A percentile compares a stretch with the other conserved stretches of the same genome.
Conservation (phyloP, 805 yeast species). For the Kockiozyma suomiensis region DNA sequence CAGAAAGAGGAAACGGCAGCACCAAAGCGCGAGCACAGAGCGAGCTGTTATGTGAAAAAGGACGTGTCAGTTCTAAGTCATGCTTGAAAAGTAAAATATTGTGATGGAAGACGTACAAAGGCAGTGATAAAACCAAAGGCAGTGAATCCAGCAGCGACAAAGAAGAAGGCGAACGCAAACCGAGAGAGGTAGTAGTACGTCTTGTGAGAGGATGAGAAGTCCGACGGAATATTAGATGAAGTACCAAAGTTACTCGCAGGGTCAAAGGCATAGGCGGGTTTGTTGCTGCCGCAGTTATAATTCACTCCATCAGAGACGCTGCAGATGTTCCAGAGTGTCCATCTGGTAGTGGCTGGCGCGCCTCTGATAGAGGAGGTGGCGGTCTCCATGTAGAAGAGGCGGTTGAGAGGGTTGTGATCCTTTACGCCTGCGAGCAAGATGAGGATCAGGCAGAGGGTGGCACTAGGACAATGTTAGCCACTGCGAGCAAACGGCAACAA, state of each 20-base stretch:
- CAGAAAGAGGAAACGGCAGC: slow-evolving; percentile 32
- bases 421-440: slow-evolving; percentile 67
- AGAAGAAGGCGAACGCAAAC: slow-evolving; percentile 65
- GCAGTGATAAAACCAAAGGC: slow-evolving; percentile 48
- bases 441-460: slow-evolving; percentile 60
- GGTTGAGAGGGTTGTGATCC: slow-evolving; percentile 55
- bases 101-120: slow-evolving; percentile 7
- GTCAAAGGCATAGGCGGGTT: slow-evolving; percentile 83
- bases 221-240: slow-evolving; percentile 54
- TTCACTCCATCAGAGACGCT: slow-evolving; percentile 52
- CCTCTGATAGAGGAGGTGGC: slow-evolving; percentile 59
- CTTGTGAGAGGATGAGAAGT: slow-evolving; percentile 53
- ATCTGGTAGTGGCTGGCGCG: slow-evolving; percentile 55
- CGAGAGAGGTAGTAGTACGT: slow-evolving; percentile 68
- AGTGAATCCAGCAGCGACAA: slow-evolving; percentile 60
- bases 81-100: background rate
- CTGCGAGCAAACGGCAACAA: background rate
- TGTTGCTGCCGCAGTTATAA: slow-evolving; percentile 53
- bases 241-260: slow-evolving; percentile 74
- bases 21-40: slow-evolving; percentile 27
- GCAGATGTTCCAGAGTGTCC: slow-evolving; percentile 79
- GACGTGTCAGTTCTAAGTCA: background rate
- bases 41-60: slow-evolving; percentile 7
- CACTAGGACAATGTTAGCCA: slow-evolving; percentile 38
- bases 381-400: slow-evolving; percentile 80